phyloP scores from a whole-genome alignment of 805 yeast species.

The Helenozyma baotianmanensis region DNA sequence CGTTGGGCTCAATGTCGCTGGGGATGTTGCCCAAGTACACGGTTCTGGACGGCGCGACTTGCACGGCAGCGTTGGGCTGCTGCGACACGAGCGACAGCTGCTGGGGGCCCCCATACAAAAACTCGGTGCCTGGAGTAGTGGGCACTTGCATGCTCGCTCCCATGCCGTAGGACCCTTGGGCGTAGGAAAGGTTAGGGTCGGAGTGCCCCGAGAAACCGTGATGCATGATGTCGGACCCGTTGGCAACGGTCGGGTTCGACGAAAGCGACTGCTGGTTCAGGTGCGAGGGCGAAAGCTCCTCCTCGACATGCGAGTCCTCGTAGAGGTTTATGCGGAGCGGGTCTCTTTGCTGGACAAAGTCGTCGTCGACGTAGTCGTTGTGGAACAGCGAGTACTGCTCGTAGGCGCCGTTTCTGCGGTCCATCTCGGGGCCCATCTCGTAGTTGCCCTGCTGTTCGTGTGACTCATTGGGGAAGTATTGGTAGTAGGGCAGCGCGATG shows the following conservation, averaged over 20 bases:
- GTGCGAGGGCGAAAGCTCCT: constrained; percentile 2
- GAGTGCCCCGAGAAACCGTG: too few species aligned
- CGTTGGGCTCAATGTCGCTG: constrained; percentile 70
- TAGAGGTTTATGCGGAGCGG: constrained; percentile 15
- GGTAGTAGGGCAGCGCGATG: constrained; percentile 32
- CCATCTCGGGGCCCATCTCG: not conserved
- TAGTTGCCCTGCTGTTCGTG: constrained; percentile 5
- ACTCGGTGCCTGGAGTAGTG: constrained; percentile 1
- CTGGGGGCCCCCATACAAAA: constrained; percentile 1
- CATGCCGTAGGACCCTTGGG: not conserved
- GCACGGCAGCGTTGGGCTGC: constrained; percentile 1
- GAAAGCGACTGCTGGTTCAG: constrained; percentile 1
- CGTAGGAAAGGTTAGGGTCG: too few species aligned
- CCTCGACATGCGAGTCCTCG: constrained; percentile 1
- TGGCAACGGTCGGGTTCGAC: constrained; percentile 1
- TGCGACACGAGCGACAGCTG: constrained; percentile 1
- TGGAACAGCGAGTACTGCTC: constrained; percentile 20
- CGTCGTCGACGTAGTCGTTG: constrained; percentile 11
- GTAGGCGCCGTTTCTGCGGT: constrained; percentile 6
- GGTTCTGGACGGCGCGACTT: constrained; percentile 67
- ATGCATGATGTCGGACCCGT: too few species aligned
- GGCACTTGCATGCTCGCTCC: not conserved
- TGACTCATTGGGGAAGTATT: constrained; percentile 17
- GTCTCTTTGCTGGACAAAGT: constrained; percentile 7
- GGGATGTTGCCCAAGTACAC: constrained; percentile 90